phyloP scores from a whole-genome alignment of 805 yeast genomes.

The Candida cerambycidarum region DNA sequence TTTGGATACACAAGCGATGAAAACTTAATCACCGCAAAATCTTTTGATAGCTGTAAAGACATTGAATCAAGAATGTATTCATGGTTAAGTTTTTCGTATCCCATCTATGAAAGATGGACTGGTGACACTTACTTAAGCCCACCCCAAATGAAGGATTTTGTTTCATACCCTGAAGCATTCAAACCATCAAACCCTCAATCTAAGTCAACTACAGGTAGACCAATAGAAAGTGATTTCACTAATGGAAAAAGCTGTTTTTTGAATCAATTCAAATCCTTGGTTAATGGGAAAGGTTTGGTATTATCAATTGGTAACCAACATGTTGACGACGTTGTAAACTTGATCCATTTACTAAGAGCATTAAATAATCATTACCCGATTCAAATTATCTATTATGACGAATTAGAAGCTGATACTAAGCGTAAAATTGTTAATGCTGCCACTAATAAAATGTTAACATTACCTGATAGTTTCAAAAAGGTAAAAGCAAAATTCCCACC shows the following conservation, averaged over 20 bases:
- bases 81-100: slow-evolving; percentile 41
- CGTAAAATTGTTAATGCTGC: slow-evolving; percentile 26
- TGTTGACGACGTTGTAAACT: slow-evolving; percentile 27
- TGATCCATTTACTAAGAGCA: slow-evolving; percentile 35
- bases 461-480: slow-evolving; percentile 25
- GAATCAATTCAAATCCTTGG: slow-evolving; percentile 25
- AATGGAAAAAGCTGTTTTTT: slow-evolving; percentile 24
- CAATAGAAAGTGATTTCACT: slow-evolving; percentile 18
- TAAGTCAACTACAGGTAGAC: slow-evolving; percentile 5
- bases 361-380: slow-evolving; percentile 35
- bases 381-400: slow-evolving; percentile 33
- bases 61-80: slow-evolving; percentile 41
- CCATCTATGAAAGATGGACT: slow-evolving; percentile 44
- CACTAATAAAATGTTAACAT: slow-evolving; percentile 21
- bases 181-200: slow-evolving; percentile 16
- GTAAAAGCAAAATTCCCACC: slow-evolving; percentile 21
- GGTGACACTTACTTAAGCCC: slow-evolving; percentile 25
- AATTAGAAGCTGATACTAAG: slow-evolving; percentile 26
- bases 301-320: slow-evolving; percentile 31
- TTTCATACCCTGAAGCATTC: slow-evolving; percentile 15
- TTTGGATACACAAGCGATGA: slow-evolving; percentile 12
- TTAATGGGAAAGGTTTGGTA: slow-evolving; percentile 37
- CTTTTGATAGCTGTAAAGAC: slow-evolving; percentile 25
- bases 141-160: slow-evolving; percentile 25
- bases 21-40: slow-evolving; percentile 17